Evolutionary conservation across 768 basidiomycete genomes (phyloP).

Genomic region (Candolleomyces efflorescens): DNA sequence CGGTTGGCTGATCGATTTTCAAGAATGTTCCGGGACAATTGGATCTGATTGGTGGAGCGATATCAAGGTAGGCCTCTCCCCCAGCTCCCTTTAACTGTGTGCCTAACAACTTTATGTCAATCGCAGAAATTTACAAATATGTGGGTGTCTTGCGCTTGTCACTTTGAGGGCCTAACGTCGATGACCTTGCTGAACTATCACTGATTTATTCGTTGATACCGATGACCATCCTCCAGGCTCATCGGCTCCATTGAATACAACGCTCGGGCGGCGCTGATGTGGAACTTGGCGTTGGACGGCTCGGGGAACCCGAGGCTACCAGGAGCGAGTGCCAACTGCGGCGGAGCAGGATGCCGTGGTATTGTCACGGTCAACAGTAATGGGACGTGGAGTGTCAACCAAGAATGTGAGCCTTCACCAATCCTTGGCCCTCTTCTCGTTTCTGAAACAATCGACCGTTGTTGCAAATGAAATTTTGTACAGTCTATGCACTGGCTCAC

Average conservation of each 20-base stretch:
- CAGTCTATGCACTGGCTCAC: constrained; percentile 67
- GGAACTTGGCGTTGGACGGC: constrained; percentile 65
- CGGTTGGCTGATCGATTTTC: neutral
- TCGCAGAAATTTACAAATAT: constrained; percentile 62
- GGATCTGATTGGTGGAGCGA: constrained; percentile 74
- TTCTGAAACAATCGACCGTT: neutral
- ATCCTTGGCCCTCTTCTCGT: neutral
- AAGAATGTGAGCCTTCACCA: constrained; percentile 50
- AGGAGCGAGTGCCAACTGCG: constrained; percentile 50
- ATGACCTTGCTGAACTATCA: neutral
- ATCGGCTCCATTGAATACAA: constrained; percentile 34
- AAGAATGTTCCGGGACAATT: constrained; percentile 58
- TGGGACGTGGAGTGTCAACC: constrained; percentile 59
- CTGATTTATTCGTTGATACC: neutral
- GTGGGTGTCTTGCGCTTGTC: constrained; percentile 27
- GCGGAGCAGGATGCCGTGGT: constrained; percentile 54
- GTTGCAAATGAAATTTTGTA: neutral
- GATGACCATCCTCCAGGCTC: constrained; percentile 9
- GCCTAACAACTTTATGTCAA: neutral
- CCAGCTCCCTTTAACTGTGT: neutral
- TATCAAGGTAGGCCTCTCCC: constrained; percentile 48
- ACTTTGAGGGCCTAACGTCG: neutral
- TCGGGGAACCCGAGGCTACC: constrained; percentile 57
- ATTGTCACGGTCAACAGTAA: constrained; percentile 60
- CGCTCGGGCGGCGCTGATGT: constrained; percentile 52